Percentiles rank a stretch among this genome's conserved stretches.
Evolutionary conservation across 192 early-diverging fungal genomes (phyloP).

Genomic region (Coemansia reversa): DNA sequence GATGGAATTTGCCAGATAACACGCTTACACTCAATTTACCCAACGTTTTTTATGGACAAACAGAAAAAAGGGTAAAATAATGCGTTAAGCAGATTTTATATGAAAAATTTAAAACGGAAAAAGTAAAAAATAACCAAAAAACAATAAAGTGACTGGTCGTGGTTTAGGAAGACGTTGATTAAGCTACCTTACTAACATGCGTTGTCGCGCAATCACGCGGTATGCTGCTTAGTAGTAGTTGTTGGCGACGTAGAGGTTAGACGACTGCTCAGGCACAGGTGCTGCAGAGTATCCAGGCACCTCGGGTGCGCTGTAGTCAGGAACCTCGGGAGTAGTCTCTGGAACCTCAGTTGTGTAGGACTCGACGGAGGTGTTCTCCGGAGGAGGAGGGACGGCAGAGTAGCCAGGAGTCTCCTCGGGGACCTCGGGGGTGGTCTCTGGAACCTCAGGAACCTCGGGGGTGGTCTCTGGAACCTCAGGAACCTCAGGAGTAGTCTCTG

Average conservation of each 20-base stretch:
- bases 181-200: conserved; percentile 22
- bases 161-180: neutral
- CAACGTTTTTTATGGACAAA: no score
- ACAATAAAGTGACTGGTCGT: conserved; percentile 6
- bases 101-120: neutral
- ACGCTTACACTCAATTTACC: no score
- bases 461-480: conserved; percentile 8
- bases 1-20: no score
- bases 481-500: conserved; percentile 3
- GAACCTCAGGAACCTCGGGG: conserved; percentile 7
- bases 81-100: no score
- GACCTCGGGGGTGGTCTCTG: conserved; percentile 17
- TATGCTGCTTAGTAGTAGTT: conserved; percentile 37
- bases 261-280: neutral
- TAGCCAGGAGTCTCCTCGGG: neutral
- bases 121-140: conserved; percentile 13
- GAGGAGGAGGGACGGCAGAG: neutral
- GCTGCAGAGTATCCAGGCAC: conserved; percentile 11
- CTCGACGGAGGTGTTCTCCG: conserved; percentile 10
- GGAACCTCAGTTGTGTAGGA: conserved; percentile 13
- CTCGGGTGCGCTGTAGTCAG: conserved; percentile 2
- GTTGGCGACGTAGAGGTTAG: conserved; percentile 24
- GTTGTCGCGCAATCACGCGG: neutral
- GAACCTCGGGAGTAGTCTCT: conserved; percentile 12
- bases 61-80: no score